A percentile compares a stretch with the other conserved stretches of the same genome.
Conservation (phyloP, 2,329 filamentous ascomycete species). For the Talaromyces pinophilus region DNA sequence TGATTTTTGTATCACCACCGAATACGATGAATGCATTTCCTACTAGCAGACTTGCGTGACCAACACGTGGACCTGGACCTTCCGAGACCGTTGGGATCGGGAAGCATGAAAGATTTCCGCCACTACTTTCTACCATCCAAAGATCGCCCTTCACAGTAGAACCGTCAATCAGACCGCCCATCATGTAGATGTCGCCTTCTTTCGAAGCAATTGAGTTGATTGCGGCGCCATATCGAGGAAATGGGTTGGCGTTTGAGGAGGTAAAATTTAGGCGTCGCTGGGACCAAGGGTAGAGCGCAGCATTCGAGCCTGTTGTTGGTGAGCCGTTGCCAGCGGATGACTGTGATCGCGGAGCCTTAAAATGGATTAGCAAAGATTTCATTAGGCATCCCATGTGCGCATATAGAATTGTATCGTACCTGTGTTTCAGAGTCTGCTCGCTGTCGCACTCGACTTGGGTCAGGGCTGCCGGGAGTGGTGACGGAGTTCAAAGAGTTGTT, state of each 20-base stretch:
- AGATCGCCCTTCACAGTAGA: slow-evolving; percentile 94
- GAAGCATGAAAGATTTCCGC: slow-evolving; percentile 81
- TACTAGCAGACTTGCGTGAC: slow-evolving; percentile 88
- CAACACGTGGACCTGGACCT: slow-evolving; percentile 90
- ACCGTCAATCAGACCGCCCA: slow-evolving; percentile 94
- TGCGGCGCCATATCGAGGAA: slow-evolving; percentile 94
- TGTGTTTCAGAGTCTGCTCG: slow-evolving; percentile 58
- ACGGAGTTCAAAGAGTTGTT: slow-evolving; percentile 69
- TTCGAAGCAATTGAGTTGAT: slow-evolving; percentile 92
- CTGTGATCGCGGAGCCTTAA: slow-evolving; percentile 37
- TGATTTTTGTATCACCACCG: slow-evolving; percentile 95
- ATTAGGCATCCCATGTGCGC: neutral
- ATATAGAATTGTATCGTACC: slow-evolving; percentile 41
- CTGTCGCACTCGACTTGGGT: slow-evolving; percentile 61
- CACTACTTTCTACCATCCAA: slow-evolving; percentile 93
- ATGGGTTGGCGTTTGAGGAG: slow-evolving; percentile 77
- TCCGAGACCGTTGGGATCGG: slow-evolving; percentile 89
- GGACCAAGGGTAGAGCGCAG: slow-evolving; percentile 93
- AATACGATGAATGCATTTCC: slow-evolving; percentile 99
- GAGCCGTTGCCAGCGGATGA: slow-evolving; percentile 58
- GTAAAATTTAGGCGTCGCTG: slow-evolving; percentile 85
- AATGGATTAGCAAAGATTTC: neutral
- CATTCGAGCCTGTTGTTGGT: slow-evolving; percentile 60
- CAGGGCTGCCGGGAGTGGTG: slow-evolving; percentile 64
- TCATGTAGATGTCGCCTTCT: slow-evolving; percentile 95